Conservation (phyloP, 257 asterid genomes). For the Cinchona pubescens region DNA sequence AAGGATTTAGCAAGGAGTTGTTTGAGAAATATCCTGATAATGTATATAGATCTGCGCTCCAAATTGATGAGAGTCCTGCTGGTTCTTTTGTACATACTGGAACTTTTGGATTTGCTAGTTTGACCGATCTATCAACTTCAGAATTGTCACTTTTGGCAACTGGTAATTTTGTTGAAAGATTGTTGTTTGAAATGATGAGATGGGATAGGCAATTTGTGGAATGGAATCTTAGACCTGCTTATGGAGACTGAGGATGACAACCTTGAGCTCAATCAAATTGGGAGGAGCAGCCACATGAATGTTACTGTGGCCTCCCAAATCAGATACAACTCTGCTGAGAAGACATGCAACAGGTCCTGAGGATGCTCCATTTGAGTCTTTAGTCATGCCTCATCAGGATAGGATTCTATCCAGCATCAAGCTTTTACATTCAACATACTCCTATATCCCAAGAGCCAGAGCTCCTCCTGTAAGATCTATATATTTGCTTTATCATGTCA, state of each 20-base stretch:
- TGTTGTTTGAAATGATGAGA: constrained; percentile 61
- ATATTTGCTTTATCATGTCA: neutral
- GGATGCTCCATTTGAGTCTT: constrained; percentile 82
- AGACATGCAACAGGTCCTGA: constrained; percentile 64
- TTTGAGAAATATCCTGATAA: constrained; percentile 65
- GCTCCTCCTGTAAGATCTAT: constrained; percentile 84
- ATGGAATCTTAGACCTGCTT: constrained; percentile 52
- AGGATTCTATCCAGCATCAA: constrained; percentile 65
- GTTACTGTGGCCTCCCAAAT: constrained; percentile 68
- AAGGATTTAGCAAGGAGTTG: constrained; percentile 37
- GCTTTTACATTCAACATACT: constrained; percentile 76
- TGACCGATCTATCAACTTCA: constrained; percentile 72
- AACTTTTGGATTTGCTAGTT: constrained; percentile 78
- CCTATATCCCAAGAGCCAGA: constrained; percentile 88
- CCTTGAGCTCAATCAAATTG: constrained; percentile 42
- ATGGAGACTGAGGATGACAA: constrained; percentile 55
- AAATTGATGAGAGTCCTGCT: constrained; percentile 30
- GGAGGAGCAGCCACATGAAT: constrained; percentile 78
- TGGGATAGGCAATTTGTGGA: constrained; percentile 51
- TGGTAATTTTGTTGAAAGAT: constrained; percentile 70
- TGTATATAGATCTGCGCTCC: constrained; percentile 49
- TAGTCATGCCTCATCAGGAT: constrained; percentile 68
- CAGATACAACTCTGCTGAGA: constrained; percentile 44
- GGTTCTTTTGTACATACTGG: constrained; percentile 44
- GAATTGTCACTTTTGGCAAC: constrained; percentile 73